phyloP scores from a whole-genome alignment of 2,329 filamentous ascomycete genomes.

The Pyricularia sp. region DNA sequence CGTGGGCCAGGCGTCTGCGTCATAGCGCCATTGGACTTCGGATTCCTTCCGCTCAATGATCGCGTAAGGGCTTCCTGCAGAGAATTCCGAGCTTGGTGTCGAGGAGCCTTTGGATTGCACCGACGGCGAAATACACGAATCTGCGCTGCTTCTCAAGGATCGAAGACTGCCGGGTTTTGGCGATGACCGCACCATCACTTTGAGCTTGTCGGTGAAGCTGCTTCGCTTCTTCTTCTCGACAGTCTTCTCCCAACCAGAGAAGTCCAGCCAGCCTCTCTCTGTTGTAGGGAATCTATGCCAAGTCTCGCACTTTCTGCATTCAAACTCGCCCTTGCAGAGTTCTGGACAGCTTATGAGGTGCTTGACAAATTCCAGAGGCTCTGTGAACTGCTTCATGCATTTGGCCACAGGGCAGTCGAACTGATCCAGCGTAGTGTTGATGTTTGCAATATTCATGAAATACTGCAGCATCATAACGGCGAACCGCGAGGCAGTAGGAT shows the following conservation, averaged over 20 bases:
- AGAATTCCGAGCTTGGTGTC: neutral
- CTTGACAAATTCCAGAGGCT: constrained; percentile 14
- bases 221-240: neutral
- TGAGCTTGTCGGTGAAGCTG: neutral
- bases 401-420: constrained; percentile 17
- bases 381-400: constrained; percentile 11
- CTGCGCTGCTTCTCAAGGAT: neutral
- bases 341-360: constrained; percentile 16
- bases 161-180: neutral
- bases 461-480: constrained; percentile 16
- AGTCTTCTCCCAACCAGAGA: constrained; percentile 12
- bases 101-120: neutral
- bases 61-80: neutral
- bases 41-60: neutral
- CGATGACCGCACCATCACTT: neutral
- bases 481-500: constrained; percentile 16
- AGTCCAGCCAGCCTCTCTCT: constrained; percentile 18
- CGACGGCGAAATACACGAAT: neutral
- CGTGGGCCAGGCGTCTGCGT: neutral
- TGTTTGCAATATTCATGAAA: constrained; percentile 13
- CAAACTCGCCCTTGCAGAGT: constrained; percentile 14
- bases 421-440: constrained; percentile 9
- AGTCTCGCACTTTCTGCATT: constrained; percentile 15
- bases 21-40: neutral
- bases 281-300: constrained; percentile 16